A percentile compares a stretch with the other conserved stretches of the same genome.
Evolutionary conservation across 331 rosid genomes (phyloP).

Genomic region (Pyracantha coccinea): DNA sequence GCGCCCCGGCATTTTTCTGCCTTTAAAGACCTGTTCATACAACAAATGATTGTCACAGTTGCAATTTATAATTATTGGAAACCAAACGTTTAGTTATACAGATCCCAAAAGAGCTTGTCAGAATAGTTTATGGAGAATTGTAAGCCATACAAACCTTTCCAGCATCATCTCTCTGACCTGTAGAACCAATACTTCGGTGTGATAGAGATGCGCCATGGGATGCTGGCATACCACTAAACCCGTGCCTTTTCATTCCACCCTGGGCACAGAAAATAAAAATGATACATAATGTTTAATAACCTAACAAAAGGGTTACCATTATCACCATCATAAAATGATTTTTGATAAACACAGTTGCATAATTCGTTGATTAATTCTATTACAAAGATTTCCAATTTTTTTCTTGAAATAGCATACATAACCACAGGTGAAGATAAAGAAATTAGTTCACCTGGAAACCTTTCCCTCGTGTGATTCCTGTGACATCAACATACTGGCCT

Average conservation of each 20-base stretch:
- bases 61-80: not conserved
- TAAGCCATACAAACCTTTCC: slow-evolving; percentile 53
- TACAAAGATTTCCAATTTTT: not conserved
- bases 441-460: slow-evolving; percentile 77
- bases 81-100: not conserved
- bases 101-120: not conserved
- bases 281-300: not conserved
- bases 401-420: not conserved
- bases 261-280: slow-evolving; percentile 17
- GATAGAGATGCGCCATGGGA: slow-evolving; percentile 62
- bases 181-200: slow-evolving; percentile 64
- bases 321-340: not conserved
- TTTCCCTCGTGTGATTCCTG: slow-evolving; percentile 84
- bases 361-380: not conserved
- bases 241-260: slow-evolving; percentile 69
- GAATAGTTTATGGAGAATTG: not conserved
- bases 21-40: slow-evolving; percentile 63
- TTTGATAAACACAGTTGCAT: not conserved
- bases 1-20: slow-evolving; percentile 85
- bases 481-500: slow-evolving; percentile 80
- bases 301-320: not conserved
- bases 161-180: slow-evolving; percentile 58
- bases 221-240: slow-evolving; percentile 60
- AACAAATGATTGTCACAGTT: not conserved
- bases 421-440: not conserved